These are phyloP conservation scores for Artemisia tridentata DNA, from an alignment of 129 eudicot species.

Conservation along the genomic window DNA sequence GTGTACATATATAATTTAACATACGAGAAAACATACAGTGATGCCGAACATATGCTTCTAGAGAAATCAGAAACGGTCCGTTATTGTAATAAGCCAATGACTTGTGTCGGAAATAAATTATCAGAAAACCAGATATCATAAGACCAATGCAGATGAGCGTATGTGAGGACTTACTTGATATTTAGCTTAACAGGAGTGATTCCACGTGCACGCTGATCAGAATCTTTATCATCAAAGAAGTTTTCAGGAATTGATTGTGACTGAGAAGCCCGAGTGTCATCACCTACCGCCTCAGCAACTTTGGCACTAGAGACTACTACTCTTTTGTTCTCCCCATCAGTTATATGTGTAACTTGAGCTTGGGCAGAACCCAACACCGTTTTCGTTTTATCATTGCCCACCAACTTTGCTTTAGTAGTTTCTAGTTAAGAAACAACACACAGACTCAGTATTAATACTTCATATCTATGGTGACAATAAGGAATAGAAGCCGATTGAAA, in stretches of 20 bases:
- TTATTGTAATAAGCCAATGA: conserved; percentile 13
- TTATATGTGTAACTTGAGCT: too few relatives aligned
- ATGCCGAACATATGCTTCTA: conserved; percentile 1
- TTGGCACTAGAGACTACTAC: conserved; percentile 29
- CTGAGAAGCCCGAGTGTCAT: conserved; percentile 43
- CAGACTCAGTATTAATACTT: conserved; percentile 18
- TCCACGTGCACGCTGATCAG: conserved; percentile 96
- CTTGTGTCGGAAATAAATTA: conserved; percentile 11
- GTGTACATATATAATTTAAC: background rate
- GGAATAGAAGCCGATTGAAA: background rate
- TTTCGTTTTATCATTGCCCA: conserved; percentile 29
- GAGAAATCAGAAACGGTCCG: conserved; percentile 9
- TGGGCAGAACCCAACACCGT: conserved; percentile 25
- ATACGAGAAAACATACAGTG: background rate
- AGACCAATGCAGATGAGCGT: conserved; percentile 7
- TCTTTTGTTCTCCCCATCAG: conserved; percentile 21
- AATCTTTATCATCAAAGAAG: conserved; percentile 89
- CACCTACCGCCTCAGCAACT: conserved; percentile 24
- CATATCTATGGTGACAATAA: conserved; percentile 1
- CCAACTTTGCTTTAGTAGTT: conserved; percentile 32
- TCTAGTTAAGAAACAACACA: conserved; percentile 23
- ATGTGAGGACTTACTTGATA: conserved; percentile 56
- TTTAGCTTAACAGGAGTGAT: conserved; percentile 79
- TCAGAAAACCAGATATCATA: conserved; percentile 8
- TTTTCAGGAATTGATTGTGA: conserved; percentile 74